Evolutionary conservation across 495 filamentous ascomycete genomes (phyloP).

Genomic region (Trichoderma asperelloides): DNA sequence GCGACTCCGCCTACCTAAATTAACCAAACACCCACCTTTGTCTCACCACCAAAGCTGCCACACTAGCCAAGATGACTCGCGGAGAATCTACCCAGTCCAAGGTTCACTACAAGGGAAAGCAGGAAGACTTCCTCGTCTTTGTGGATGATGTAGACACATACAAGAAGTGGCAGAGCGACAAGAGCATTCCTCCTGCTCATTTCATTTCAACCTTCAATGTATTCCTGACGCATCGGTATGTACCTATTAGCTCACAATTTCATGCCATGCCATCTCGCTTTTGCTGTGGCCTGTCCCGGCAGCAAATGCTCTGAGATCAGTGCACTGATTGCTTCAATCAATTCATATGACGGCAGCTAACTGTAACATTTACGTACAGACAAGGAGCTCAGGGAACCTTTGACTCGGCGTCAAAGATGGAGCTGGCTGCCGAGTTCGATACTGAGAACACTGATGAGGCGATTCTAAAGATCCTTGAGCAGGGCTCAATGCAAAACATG

Average conservation of each 20-base stretch:
- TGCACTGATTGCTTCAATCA: background rate
- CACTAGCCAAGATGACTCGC: slow-evolving; percentile 56
- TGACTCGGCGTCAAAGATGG: slow-evolving; percentile 62
- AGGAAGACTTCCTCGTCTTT: slow-evolving; percentile 81
- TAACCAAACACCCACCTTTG: slow-evolving; percentile 7
- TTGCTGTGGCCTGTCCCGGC: no score
- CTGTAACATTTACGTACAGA: slow-evolving; percentile 34
- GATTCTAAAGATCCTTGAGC: slow-evolving; percentile 69
- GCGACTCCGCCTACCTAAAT: background rate
- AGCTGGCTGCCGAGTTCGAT: slow-evolving; percentile 81
- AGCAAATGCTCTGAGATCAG: background rate
- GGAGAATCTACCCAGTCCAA: slow-evolving; percentile 68
- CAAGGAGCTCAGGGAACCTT: slow-evolving; percentile 78
- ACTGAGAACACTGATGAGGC: slow-evolving; percentile 67
- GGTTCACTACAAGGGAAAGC: slow-evolving; percentile 85
- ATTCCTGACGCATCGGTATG: slow-evolving; percentile 85
- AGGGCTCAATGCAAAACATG: slow-evolving; percentile 57
- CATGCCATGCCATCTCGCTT: no score
- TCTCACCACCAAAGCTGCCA: slow-evolving; percentile 5
- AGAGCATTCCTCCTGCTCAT: slow-evolving; percentile 65
- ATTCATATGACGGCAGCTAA: slow-evolving; percentile 17
- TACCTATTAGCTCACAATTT: slow-evolving; percentile 9
- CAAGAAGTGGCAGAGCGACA: slow-evolving; percentile 77
- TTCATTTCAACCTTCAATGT: slow-evolving; percentile 88
- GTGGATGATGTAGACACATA: slow-evolving; percentile 64